Evolutionary conservation across 1,284 basidiomycete genomes (phyloP).

Genomic region (Sanguinoderma infundibulare): DNA sequence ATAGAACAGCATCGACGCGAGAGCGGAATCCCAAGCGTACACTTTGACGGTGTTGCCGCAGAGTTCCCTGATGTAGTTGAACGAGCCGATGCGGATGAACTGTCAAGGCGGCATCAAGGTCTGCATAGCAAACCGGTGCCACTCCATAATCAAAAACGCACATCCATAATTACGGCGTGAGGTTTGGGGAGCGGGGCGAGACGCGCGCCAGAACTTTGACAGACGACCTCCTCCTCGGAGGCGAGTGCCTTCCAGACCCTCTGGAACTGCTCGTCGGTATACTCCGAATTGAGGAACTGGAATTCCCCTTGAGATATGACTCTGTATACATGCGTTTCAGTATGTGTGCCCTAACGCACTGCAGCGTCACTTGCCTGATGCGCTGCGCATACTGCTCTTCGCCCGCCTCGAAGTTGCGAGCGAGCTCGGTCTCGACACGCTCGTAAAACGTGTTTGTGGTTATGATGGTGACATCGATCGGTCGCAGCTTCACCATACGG

Average conservation of each 20-base stretch:
- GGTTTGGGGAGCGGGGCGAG: slow-evolving; percentile 1
- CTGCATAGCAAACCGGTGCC: too few species aligned
- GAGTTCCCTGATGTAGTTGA: not conserved
- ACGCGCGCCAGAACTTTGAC: not conserved
- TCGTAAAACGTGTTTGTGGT: not conserved
- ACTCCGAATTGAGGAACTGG: not conserved
- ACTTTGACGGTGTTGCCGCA: slow-evolving; percentile 17
- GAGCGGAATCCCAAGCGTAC: slow-evolving; percentile 19
- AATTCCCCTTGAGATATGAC: slow-evolving; percentile 3
- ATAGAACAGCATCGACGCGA: slow-evolving; percentile 13
- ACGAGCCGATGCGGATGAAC: slow-evolving; percentile 15
- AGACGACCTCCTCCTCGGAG: not conserved
- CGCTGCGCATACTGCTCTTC: not conserved
- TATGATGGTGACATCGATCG: not conserved
- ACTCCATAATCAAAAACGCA: not conserved
- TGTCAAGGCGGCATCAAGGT: too few species aligned
- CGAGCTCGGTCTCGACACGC: not conserved
- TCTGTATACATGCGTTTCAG: too few species aligned
- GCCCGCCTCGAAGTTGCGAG: not conserved
- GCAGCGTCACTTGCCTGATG: not conserved
- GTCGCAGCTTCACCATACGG: not conserved
- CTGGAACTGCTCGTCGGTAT: not conserved
- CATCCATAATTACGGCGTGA: not conserved
- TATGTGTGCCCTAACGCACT: too few species aligned
- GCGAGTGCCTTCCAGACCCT: not conserved